These are phyloP conservation scores for Pleurotus djamor DNA, from an alignment of 768 basidiomycete genomes.

Conservation along the genomic window DNA sequence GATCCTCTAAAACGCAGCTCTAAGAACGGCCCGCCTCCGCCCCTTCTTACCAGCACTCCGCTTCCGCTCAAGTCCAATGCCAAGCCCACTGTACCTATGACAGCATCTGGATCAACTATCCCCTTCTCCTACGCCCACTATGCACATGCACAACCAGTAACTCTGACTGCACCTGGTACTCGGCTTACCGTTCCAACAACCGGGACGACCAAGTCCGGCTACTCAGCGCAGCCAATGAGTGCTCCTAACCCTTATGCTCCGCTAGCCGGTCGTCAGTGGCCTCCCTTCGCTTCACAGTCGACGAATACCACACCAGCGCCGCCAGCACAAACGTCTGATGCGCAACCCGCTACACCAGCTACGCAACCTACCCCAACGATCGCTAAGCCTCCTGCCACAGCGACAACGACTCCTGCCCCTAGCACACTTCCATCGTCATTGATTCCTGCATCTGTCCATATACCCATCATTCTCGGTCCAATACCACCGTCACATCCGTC, in stretches of 20 bases:
- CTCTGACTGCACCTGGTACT: slow-evolving; percentile 2
- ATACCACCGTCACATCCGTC: slow-evolving; percentile 47
- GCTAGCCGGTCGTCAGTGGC: slow-evolving; percentile 7
- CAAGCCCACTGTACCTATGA: slow-evolving; percentile 16
- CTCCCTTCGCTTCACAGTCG: slow-evolving; percentile 9
- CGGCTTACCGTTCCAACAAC: not conserved
- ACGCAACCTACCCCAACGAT: slow-evolving; percentile 12
- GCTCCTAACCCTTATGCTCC: slow-evolving; percentile 14
- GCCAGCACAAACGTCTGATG: not conserved
- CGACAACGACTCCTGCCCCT: slow-evolving; percentile 12
- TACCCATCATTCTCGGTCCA: slow-evolving; percentile 77
- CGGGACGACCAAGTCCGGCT: slow-evolving; percentile 6
- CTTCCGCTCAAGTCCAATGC: slow-evolving; percentile 41
- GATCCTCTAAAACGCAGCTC: slow-evolving; percentile 73
- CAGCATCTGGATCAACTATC: slow-evolving; percentile 16
- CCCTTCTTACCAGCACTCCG: slow-evolving; percentile 67
- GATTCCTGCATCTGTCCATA: slow-evolving; percentile 52
- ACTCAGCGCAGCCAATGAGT: slow-evolving; percentile 7
- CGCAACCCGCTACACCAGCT: slow-evolving; percentile 6
- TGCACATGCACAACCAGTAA: slow-evolving; percentile 7
- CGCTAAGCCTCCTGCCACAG: slow-evolving; percentile 9
- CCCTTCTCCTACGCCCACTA: slow-evolving; percentile 9
- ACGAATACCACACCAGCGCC: not conserved
- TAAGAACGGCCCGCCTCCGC: slow-evolving; percentile 64
- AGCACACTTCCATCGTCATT: slow-evolving; percentile 9